Percentiles rank a stretch among this genome's conserved stretches.
These are phyloP conservation scores for Evansstolkia leycettana DNA, from an alignment of 495 filamentous ascomycete genomes.

Conservation along the genomic window DNA sequence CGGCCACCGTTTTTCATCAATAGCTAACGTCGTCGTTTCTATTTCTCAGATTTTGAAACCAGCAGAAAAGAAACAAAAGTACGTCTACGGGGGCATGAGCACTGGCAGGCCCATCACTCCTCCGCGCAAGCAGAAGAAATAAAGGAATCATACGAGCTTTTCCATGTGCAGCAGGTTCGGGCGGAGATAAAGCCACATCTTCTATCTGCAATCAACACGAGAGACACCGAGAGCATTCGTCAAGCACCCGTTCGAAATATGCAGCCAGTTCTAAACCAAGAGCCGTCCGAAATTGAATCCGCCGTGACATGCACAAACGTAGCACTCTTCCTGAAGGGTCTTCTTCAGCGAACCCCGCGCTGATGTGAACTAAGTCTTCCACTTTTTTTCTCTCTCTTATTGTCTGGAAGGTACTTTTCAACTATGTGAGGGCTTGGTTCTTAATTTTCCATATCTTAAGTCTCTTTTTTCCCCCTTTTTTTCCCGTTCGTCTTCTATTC, in stretches of 20 bases:
- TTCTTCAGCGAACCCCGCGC: background rate
- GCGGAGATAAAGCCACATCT: constrained; percentile 56
- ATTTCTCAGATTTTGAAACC: constrained; percentile 82
- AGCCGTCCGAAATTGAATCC: background rate
- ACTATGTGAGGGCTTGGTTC: constrained; percentile 8
- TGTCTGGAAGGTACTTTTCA: constrained; percentile 16
- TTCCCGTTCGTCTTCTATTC: constrained; percentile 20
- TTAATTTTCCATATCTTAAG: constrained; percentile 8
- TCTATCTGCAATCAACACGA: constrained; percentile 1
- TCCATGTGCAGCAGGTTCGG: constrained; percentile 88
- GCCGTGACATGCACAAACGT: constrained; percentile 8
- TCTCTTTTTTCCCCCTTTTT: constrained; percentile 9
- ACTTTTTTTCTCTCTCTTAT: no score
- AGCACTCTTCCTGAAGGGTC: constrained; percentile 1
- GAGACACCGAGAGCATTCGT: constrained; percentile 11
- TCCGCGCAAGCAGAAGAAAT: constrained; percentile 84
- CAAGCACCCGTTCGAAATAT: constrained; percentile 3
- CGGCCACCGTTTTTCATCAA: constrained; percentile 1
- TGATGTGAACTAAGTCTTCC: constrained; percentile 1
- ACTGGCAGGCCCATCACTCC: constrained; percentile 77
- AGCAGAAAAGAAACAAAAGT: constrained; percentile 99
- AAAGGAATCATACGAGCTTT: constrained; percentile 69
- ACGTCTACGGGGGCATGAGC: constrained; percentile 85
- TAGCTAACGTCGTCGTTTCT: constrained; percentile 4
- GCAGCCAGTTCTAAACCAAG: no score